Conservation (phyloP, 2,329 filamentous ascomycete species). For the Apiospora hydei region DNA sequence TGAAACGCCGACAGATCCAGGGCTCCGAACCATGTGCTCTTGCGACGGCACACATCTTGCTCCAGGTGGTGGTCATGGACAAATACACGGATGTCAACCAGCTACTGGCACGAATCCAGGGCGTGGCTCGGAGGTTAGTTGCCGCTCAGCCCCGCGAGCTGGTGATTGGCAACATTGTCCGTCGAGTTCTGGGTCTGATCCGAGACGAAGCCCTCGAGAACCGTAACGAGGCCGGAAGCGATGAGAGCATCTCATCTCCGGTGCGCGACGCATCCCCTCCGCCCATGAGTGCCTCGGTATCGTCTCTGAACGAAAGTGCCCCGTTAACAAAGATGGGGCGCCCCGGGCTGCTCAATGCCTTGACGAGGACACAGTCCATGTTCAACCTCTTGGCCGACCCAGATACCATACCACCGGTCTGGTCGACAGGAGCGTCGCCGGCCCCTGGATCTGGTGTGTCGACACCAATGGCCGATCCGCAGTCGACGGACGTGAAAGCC, state of each 20-base stretch:
- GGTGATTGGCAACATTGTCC: slow-evolving; percentile 92
- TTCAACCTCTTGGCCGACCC: slow-evolving; percentile 85
- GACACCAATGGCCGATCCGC: slow-evolving; percentile 51
- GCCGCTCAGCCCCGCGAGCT: slow-evolving; percentile 89
- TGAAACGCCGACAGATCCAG: slow-evolving; percentile 90
- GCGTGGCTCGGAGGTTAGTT: slow-evolving; percentile 78
- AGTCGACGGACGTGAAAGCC: slow-evolving; percentile 64
- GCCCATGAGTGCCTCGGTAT: slow-evolving; percentile 20
- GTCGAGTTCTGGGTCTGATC: slow-evolving; percentile 87
- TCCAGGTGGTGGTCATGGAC: slow-evolving; percentile 83
- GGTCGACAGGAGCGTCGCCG: slow-evolving; percentile 57
- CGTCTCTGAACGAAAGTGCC: neutral
- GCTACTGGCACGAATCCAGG: slow-evolving; percentile 81
- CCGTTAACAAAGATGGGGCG: slow-evolving; percentile 45
- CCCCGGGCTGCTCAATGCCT: slow-evolving; percentile 68
- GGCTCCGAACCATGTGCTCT: slow-evolving; percentile 89
- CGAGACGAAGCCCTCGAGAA: slow-evolving; percentile 89
- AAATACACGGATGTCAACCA: slow-evolving; percentile 79
- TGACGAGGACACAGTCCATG: slow-evolving; percentile 76
- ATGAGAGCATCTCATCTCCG: slow-evolving; percentile 48
- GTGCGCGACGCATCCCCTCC: slow-evolving; percentile 28
- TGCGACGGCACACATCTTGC: slow-evolving; percentile 87
- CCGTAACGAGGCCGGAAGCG: slow-evolving; percentile 68
- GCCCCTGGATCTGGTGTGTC: slow-evolving; percentile 53
- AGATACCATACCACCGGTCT: slow-evolving; percentile 57